Evolutionary conservation across 2,329 filamentous ascomycete species (phyloP).

Genomic region (Epichloe glyceriae): DNA sequence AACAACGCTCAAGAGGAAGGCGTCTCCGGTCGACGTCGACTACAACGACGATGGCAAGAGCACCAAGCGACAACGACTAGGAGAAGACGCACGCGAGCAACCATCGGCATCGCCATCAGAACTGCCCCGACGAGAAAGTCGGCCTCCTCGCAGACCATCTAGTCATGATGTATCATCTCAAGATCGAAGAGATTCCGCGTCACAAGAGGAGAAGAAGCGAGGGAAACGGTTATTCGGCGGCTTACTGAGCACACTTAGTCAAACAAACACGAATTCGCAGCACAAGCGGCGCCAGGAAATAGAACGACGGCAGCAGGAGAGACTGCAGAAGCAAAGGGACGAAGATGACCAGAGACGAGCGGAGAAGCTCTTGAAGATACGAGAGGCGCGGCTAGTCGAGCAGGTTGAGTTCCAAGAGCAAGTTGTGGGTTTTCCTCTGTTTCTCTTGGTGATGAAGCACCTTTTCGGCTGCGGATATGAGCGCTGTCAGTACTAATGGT

Average conservation of each 20-base stretch:
- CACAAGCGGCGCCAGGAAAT: constrained; percentile 66
- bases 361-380: constrained; percentile 51
- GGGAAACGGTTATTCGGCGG: constrained; percentile 79
- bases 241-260: constrained; percentile 64
- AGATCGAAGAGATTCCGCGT: constrained; percentile 14
- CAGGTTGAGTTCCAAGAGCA: constrained; percentile 65
- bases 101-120: neutral
- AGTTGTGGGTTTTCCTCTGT: constrained; percentile 38
- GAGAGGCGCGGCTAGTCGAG: constrained; percentile 48
- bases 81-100: constrained; percentile 11
- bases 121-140: neutral
- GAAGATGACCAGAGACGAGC: constrained; percentile 57
- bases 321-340: constrained; percentile 56
- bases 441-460: too few species aligned
- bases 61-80: constrained; percentile 9
- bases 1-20: constrained; percentile 18
- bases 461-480: neutral
- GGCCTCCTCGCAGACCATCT: constrained; percentile 5
- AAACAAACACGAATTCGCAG: constrained; percentile 48
- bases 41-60: constrained; percentile 11
- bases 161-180: neutral
- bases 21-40: constrained; percentile 10
- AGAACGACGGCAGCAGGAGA: constrained; percentile 69
- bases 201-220: constrained; percentile 67
- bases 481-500: constrained; percentile 7